Base-by-base conservation (phyloP, 768 basidiomycete genomes). In the Tricholoma flavovirens region DNA sequence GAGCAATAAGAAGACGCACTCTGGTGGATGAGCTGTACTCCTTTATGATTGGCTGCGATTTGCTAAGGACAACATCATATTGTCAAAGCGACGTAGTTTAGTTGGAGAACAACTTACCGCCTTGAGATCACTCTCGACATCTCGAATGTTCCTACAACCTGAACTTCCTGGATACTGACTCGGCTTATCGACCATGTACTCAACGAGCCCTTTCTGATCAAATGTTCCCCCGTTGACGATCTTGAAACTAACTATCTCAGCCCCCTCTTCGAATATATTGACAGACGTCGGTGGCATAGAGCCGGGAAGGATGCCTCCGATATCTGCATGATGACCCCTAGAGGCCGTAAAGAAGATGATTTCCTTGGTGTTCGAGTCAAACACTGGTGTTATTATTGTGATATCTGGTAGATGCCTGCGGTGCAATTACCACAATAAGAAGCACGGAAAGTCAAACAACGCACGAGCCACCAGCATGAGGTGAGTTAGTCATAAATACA, bases 201-300 rank as follows among this genome's bases (percentile, higher is more conserved):
- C 84, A 38, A 85, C 66, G 24, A 98, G 72, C 0, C 87, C 86
- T 21, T 85, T 77, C 45, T 78, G 76, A 69, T 97, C 86, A 67
- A 94, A 97, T 3, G 88, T 70, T 1, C 94, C 93, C 11, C 77
- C 81, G 43, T 83, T 77, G 7, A 98, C 95, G 57, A 98, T 84
- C 71, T 95, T 97, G 79, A 97, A 91, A 67, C 87, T 88, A 62
- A 86, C 81, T 51, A 98, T 87, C 64, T 93, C 83, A 0, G 95
- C 96, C 17, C 95, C 95, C 68, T 98, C 95, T 68, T 98, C 90
- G 64, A 90, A 95, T 43, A 97, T 87, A 59, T 83, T 93, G 60
- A 88, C 87, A 10, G 88, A 89, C 2, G 91, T 93, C 0, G 96
- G 94, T 0, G 95, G 95, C 95, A 98, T 98, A 35, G 90, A 93